phyloP scores from a whole-genome alignment of 164 flowering plant species.

The Saururus chinensis region DNA sequence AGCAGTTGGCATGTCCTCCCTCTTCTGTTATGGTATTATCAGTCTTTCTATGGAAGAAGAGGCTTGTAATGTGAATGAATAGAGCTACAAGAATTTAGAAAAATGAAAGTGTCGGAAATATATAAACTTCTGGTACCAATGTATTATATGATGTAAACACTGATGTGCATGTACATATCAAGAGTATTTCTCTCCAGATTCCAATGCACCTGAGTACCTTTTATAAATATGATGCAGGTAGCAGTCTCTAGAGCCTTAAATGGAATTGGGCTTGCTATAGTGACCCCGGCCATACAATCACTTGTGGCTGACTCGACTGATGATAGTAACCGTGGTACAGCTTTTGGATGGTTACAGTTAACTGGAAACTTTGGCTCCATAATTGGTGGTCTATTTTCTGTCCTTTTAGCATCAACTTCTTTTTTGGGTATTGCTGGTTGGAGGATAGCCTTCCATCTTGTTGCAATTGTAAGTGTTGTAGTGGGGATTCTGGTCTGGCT shows the following conservation, averaged over 20 bases:
- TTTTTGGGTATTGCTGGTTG: constrained; percentile 81
- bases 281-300: constrained; percentile 82
- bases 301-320: constrained; percentile 91
- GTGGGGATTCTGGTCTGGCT: constrained; percentile 54
- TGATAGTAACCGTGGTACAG: constrained; percentile 63
- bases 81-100: background rate
- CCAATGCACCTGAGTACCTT: background rate
- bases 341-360: constrained; percentile 92
- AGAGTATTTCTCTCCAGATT: no score
- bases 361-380: constrained; percentile 72
- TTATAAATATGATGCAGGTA: constrained; percentile 30
- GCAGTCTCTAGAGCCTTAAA: constrained; percentile 78
- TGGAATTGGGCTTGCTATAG: constrained; percentile 90
- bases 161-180: no score
- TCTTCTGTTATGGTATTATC: no score
- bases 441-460: constrained; percentile 75
- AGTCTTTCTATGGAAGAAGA: no score
- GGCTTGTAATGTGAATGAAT: no score
- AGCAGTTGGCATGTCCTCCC: no score
- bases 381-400: constrained; percentile 67
- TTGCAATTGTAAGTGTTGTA: constrained; percentile 57
- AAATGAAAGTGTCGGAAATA: background rate
- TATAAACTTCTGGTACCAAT: background rate
- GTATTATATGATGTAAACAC: no score
- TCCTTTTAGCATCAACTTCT: constrained; percentile 57